Evolutionary conservation across 352 stramenopile genomes (phyloP).

Genomic region (Thalassiosira mediterranea): DNA sequence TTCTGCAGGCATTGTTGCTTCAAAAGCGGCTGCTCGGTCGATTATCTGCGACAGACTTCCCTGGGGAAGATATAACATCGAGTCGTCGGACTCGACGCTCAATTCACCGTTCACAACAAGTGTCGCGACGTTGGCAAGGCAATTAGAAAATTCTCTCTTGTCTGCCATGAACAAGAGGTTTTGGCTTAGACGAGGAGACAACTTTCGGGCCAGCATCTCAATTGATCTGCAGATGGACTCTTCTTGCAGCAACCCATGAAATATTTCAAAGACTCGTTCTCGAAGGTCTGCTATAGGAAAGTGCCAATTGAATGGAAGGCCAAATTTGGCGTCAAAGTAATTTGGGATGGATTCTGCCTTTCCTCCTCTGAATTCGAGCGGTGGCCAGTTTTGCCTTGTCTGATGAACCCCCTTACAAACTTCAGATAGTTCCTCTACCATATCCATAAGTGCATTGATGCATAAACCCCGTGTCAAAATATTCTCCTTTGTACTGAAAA

Average conservation of each 20-base stretch:
- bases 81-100: constrained; percentile 20
- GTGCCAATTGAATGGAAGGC: constrained; percentile 48
- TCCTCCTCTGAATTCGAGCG: constrained; percentile 35
- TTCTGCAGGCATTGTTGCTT: constrained; percentile 1
- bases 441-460: constrained; percentile 26
- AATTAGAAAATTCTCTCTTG: constrained; percentile 35
- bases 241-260: constrained; percentile 33
- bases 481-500: constrained; percentile 17
- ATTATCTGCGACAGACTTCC: constrained; percentile 23
- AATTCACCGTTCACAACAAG: constrained; percentile 41
- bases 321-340: constrained; percentile 36
- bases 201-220: constrained; percentile 7
- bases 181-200: constrained; percentile 17
- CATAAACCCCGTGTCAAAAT: neutral
- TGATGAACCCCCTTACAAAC: constrained; percentile 29
- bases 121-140: constrained; percentile 33
- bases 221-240: constrained; percentile 33
- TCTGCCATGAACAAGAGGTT: constrained; percentile 33
- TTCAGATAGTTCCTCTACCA: constrained; percentile 28
- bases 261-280: constrained; percentile 27
- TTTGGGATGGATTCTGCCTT: constrained; percentile 23
- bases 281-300: constrained; percentile 12
- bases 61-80: constrained; percentile 35
- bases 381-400: constrained; percentile 24
- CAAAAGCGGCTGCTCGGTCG: constrained; percentile 17